Evolutionary conservation across 352 stramenopile genomes (phyloP).

Genomic region (Phytophthora cactorum): DNA sequence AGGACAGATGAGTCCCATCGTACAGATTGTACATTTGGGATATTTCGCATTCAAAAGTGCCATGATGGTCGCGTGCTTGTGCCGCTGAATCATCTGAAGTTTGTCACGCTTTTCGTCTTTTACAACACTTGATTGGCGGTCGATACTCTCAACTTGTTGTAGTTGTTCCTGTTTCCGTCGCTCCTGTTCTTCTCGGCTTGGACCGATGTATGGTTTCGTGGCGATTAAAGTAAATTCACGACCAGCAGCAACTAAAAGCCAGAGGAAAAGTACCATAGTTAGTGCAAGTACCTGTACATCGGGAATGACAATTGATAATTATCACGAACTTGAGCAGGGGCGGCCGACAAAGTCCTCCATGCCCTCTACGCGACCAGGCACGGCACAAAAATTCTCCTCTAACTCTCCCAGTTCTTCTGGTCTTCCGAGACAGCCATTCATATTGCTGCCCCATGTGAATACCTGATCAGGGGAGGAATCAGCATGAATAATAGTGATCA

Average conservation of each 20-base stretch:
- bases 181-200: constrained; percentile 72
- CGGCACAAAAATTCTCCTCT: constrained; percentile 84
- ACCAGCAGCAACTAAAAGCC: constrained; percentile 80
- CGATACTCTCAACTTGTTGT: constrained; percentile 52
- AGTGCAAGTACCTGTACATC: background rate
- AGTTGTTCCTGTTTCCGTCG: constrained; percentile 45
- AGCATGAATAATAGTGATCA: background rate
- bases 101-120: constrained; percentile 45
- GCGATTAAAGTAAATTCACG: constrained; percentile 93
- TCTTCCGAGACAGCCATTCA: constrained; percentile 88
- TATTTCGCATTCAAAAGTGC: constrained; percentile 59
- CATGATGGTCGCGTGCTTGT: constrained; percentile 53
- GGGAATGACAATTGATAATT: background rate
- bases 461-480: constrained; percentile 43
- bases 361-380: constrained; percentile 76
- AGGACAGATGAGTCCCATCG: constrained; percentile 66
- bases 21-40: constrained; percentile 74
- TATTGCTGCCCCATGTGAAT: constrained; percentile 95
- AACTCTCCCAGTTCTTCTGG: constrained; percentile 70
- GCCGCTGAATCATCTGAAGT: constrained; percentile 52
- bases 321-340: constrained; percentile 65
- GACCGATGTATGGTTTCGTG: constrained; percentile 94
- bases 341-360: constrained; percentile 74
- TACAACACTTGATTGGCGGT: constrained; percentile 55
- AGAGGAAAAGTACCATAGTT: background rate